Conservation (phyloP, 352 stramenopile species). For the Phytophthora gonapodyides region DNA sequence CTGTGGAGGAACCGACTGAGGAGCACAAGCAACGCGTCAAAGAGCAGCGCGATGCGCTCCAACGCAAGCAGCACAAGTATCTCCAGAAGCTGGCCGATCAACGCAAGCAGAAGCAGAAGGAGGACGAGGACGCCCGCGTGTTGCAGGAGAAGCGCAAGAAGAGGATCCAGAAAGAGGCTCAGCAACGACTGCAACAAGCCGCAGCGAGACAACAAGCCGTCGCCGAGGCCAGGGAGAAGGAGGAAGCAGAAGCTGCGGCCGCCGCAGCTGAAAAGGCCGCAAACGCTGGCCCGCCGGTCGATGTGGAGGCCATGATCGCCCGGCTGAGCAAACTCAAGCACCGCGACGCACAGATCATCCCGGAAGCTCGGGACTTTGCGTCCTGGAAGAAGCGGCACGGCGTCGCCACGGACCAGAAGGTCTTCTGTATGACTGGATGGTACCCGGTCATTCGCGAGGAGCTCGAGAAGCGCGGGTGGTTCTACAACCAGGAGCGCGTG, state of each 20-base stretch:
- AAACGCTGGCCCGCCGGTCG: slow-evolving; percentile 31
- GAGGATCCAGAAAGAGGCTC: slow-evolving; percentile 59
- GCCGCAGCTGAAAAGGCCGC: slow-evolving; percentile 35
- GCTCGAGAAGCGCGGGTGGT: slow-evolving; percentile 89
- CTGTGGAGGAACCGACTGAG: slow-evolving; percentile 24
- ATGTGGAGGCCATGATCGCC: slow-evolving; percentile 75
- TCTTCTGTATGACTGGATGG: slow-evolving; percentile 92
- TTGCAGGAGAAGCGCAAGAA: slow-evolving; percentile 59
- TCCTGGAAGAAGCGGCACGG: slow-evolving; percentile 92
- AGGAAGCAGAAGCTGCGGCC: slow-evolving; percentile 53
- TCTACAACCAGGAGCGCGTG: slow-evolving; percentile 80
- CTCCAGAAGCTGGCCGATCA: slow-evolving; percentile 62
- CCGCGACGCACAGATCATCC: slow-evolving; percentile 64
- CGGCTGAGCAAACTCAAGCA: slow-evolving; percentile 79
- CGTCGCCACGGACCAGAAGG: slow-evolving; percentile 72
- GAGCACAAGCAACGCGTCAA: slow-evolving; percentile 49
- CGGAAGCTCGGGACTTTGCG: slow-evolving; percentile 78
- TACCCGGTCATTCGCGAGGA: slow-evolving; percentile 92
- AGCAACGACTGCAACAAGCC: slow-evolving; percentile 60
- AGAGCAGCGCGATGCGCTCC: slow-evolving; percentile 53
- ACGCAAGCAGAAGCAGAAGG: slow-evolving; percentile 66
- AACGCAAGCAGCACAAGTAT: slow-evolving; percentile 76
- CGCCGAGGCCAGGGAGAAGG: slow-evolving; percentile 38
- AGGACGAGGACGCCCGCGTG: slow-evolving; percentile 65
- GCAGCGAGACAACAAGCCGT: slow-evolving; percentile 38